Percentiles rank a stretch among this genome's conserved stretches.
phyloP scores from a whole-genome alignment of 345 rosid species.

The Dipteronia sinensis region DNA sequence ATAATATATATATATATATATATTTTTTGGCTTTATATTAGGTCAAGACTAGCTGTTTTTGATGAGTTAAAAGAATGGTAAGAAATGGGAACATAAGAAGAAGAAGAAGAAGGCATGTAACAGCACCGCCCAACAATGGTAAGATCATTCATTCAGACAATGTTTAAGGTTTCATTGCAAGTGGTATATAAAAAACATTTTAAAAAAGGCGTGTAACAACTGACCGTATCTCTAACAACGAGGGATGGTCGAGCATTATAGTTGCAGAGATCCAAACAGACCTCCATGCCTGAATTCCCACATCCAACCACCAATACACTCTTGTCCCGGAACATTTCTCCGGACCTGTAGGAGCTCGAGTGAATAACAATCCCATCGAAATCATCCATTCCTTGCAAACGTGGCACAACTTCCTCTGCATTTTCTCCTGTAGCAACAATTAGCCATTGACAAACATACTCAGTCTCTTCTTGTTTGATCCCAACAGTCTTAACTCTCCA shows the following conservation, averaged over 20 bases:
- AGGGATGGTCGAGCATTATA: conserved; percentile 61
- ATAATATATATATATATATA: neutral
- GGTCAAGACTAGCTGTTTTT: neutral
- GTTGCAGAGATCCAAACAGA: conserved; percentile 85
- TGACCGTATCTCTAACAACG: conserved; percentile 82
- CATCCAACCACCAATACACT: conserved; percentile 84
- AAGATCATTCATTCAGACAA: too few species aligned
- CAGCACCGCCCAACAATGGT: too few species aligned
- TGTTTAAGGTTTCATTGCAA: too few species aligned
- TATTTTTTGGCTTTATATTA: neutral
- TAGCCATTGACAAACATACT: conserved; percentile 65
- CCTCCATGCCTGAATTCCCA: conserved; percentile 97
- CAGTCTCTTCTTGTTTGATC: conserved; percentile 37
- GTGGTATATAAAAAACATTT: too few species aligned
- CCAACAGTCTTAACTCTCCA: conserved; percentile 65
- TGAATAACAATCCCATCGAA: conserved; percentile 64
- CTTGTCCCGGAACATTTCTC: conserved; percentile 48
- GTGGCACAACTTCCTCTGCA: conserved; percentile 66
- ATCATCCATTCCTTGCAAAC: conserved; percentile 54
- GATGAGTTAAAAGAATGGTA: too few species aligned
- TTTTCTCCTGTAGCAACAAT: conserved; percentile 85
- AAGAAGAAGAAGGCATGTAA: too few species aligned
- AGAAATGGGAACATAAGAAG: too few species aligned
- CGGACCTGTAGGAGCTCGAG: conserved; percentile 61
- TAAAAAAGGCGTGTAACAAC: neutral